Evolutionary conservation across 176 grass and related monocot genomes (phyloP).

Genomic region (Avena atlantica): DNA sequence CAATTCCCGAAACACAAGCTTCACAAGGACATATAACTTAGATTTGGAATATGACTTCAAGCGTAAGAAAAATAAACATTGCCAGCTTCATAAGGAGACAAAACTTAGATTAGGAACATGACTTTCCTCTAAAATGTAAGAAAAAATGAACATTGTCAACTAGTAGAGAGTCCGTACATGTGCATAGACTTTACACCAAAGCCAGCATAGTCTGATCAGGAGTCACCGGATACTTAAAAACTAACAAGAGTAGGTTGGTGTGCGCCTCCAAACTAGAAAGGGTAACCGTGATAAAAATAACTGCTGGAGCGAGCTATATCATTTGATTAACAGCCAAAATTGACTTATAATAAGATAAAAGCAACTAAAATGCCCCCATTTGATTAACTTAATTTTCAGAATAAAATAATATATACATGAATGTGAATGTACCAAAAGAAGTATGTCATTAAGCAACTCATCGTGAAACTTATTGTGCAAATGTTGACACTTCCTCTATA

Average conservation of each 20-base stretch:
- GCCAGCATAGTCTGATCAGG: constrained; percentile 1
- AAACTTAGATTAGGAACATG: background rate
- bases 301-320: background rate
- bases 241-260: background rate
- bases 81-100: background rate
- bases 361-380: background rate
- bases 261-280: background rate
- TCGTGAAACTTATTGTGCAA: background rate
- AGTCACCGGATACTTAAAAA: background rate
- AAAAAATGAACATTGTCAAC: background rate
- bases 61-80: background rate
- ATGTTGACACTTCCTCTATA: constrained; percentile 15
- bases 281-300: background rate
- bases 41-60: background rate
- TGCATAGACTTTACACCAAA: background rate
- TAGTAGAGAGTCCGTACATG: constrained; percentile 8
- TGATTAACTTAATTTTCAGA: constrained; percentile 3
- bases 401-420: constrained; percentile 7
- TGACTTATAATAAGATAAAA: background rate
- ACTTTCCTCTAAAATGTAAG: background rate
- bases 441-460: background rate
- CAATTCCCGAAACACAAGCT: background rate
- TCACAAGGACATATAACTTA: background rate
- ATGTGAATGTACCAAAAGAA: background rate
- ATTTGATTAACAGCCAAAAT: background rate